These are phyloP conservation scores for Glomus cerebriforme DNA, from an alignment of 192 early-diverging fungal species.

Conservation along the genomic window DNA sequence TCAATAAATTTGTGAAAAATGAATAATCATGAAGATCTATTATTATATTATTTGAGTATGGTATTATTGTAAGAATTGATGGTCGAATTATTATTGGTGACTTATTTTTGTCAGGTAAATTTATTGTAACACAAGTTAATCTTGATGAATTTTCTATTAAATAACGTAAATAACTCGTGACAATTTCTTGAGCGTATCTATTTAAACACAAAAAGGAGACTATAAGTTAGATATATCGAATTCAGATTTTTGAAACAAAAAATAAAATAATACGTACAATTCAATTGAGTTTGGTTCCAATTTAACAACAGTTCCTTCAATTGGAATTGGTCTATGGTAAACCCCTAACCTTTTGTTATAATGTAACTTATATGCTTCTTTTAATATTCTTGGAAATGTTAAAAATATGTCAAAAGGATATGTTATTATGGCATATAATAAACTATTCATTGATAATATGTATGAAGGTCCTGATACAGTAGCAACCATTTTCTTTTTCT, in stretches of 20 bases:
- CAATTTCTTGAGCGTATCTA: conserved; percentile 27
- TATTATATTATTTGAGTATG: background rate
- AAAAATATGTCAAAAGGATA: conserved; percentile 54
- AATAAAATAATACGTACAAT: background rate
- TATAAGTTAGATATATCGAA: background rate
- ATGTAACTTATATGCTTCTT: conserved; percentile 49
- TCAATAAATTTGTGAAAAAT: conserved; percentile 35
- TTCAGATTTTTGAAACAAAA: background rate
- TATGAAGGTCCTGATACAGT: conserved; percentile 26
- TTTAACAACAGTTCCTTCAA: conserved; percentile 29
- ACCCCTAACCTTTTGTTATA: conserved; percentile 47
- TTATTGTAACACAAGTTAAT: conserved; percentile 8
- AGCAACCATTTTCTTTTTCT: conserved; percentile 39
- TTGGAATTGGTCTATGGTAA: conserved; percentile 52
- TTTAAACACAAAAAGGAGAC: background rate
- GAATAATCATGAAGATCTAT: conserved; percentile 29
- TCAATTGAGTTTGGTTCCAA: conserved; percentile 30
- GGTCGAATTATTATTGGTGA: conserved; percentile 10
- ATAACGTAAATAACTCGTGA: conserved; percentile 16
- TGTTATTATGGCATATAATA: conserved; percentile 35
- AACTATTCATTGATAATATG: conserved; percentile 2
- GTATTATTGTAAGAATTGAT: background rate
- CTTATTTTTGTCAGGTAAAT: conserved; percentile 18
- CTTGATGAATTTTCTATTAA: background rate
- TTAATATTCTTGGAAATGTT: conserved; percentile 58